phyloP scores from a whole-genome alignment of 805 yeast species.

The Metschnikowia amazonensis region DNA sequence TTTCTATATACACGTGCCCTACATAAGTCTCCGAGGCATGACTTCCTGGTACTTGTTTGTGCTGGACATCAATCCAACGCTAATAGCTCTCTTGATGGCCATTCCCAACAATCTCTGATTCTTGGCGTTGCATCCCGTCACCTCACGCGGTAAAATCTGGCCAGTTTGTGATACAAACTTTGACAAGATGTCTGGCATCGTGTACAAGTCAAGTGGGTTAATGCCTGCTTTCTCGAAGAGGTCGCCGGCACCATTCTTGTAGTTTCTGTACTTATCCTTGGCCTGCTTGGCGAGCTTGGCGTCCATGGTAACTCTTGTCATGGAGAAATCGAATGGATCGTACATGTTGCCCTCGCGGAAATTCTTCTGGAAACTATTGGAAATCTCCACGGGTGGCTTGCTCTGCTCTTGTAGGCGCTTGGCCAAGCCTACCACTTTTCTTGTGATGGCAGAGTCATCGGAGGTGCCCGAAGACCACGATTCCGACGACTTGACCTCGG shows the following conservation, averaged over 20 bases:
- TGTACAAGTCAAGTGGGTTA: constrained; percentile 67
- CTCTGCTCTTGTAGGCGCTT: constrained; percentile 27
- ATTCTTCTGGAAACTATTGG: constrained; percentile 35
- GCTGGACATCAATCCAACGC: constrained; percentile 72
- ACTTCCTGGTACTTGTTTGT: constrained; percentile 60
- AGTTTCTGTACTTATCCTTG: constrained; percentile 24
- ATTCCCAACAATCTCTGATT: constrained; percentile 71
- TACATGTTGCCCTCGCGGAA: constrained; percentile 55
- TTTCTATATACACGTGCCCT: constrained; percentile 12
- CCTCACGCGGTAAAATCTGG: constrained; percentile 66
- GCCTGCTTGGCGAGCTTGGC: constrained; percentile 20
- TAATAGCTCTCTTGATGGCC: constrained; percentile 77
- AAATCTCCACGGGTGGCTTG: constrained; percentile 34
- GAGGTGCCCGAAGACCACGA: constrained; percentile 27
- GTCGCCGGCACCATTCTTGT: constrained; percentile 16
- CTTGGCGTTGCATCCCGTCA: constrained; percentile 60
- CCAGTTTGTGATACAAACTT: constrained; percentile 69
- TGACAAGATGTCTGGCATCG: constrained; percentile 67
- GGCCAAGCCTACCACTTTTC: constrained; percentile 35
- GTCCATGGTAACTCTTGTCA: constrained; percentile 53
- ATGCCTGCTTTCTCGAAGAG: constrained; percentile 47
- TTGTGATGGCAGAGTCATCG: constrained; percentile 23
- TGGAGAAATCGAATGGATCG: constrained; percentile 78
- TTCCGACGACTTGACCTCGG: constrained; percentile 8
- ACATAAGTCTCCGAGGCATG: constrained; percentile 39